Evolutionary conservation across 371 early-diverging fungal genomes (phyloP).

Genomic region (Coemansia sp.): DNA sequence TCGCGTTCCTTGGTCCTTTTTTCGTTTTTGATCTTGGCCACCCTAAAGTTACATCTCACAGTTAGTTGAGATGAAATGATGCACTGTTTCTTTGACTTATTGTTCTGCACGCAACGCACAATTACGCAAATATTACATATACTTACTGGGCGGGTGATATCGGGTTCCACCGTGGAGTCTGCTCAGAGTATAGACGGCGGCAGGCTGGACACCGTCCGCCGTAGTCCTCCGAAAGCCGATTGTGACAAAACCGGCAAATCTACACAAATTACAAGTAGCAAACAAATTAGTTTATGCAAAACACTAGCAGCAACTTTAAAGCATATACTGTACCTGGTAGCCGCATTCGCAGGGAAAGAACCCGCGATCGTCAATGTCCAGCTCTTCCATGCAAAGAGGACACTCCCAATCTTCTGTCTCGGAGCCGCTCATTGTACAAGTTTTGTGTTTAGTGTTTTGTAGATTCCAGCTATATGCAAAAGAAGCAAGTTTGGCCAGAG

Average conservation of each 20-base stretch:
- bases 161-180: conserved; percentile 84
- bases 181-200: conserved; percentile 77
- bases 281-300: no score
- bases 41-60: conserved; percentile 18
- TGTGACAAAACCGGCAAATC: conserved; percentile 99
- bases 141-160: conserved; percentile 86
- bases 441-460: neutral
- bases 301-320: no score
- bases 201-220: conserved; percentile 95
- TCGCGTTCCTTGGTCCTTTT: conserved; percentile 86
- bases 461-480: neutral
- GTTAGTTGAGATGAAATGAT: neutral
- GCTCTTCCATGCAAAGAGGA: conserved; percentile 97
- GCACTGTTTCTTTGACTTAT: no score
- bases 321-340: conserved; percentile 75
- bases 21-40: conserved; percentile 60
- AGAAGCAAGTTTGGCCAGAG: neutral
- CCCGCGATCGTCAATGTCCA: conserved; percentile 89
- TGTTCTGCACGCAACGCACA: neutral
- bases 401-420: conserved; percentile 89
- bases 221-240: conserved; percentile 90
- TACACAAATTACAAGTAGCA: conserved; percentile 41
- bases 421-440: conserved; percentile 51
- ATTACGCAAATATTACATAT: neutral
- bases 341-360: conserved; percentile 97